phyloP scores from a whole-genome alignment of 2,329 filamentous ascomycete species.

The Cryphonectria parasitica region DNA sequence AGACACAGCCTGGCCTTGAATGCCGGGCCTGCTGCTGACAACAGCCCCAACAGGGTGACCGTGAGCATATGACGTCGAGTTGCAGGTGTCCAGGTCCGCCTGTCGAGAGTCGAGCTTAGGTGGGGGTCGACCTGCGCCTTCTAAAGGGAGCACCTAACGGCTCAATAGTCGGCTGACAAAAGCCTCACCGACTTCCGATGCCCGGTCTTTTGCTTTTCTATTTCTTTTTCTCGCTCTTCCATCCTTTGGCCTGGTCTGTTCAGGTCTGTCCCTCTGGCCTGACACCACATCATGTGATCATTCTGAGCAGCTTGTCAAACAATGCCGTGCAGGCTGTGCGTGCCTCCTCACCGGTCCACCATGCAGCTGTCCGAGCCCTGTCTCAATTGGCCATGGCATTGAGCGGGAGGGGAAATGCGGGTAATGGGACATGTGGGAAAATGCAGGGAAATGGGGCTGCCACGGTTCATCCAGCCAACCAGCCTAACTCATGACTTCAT shows the following conservation, averaged over 20 bases:
- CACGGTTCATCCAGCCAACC: background rate
- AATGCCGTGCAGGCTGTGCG: background rate
- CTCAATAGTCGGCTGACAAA: background rate
- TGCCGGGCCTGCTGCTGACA: conserved; percentile 13
- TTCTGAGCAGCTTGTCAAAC: background rate
- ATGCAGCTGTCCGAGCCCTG: background rate
- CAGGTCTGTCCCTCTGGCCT: background rate
- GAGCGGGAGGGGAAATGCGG: background rate
- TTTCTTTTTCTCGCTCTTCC: too few species aligned
- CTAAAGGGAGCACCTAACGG: background rate
- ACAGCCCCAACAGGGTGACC: conserved; percentile 17
- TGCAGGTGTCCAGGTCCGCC: conserved; percentile 22
- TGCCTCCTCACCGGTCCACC: background rate
- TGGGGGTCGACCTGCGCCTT: background rate
- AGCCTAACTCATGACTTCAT: background rate
- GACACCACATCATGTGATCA: conserved; percentile 1
- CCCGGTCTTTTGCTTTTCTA: background rate
- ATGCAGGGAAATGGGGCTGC: background rate
- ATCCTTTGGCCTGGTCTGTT: background rate
- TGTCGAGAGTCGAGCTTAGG: background rate
- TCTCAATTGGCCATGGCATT: background rate
- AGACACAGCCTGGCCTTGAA: conserved; percentile 4
- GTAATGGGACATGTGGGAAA: background rate
- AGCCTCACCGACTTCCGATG: background rate
- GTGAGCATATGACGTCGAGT: conserved; percentile 27